Evolutionary conservation across 768 basidiomycete species (phyloP), one percentile per base, ranked within the genome.

Genomic region (Trametes sanguinea): DNA sequence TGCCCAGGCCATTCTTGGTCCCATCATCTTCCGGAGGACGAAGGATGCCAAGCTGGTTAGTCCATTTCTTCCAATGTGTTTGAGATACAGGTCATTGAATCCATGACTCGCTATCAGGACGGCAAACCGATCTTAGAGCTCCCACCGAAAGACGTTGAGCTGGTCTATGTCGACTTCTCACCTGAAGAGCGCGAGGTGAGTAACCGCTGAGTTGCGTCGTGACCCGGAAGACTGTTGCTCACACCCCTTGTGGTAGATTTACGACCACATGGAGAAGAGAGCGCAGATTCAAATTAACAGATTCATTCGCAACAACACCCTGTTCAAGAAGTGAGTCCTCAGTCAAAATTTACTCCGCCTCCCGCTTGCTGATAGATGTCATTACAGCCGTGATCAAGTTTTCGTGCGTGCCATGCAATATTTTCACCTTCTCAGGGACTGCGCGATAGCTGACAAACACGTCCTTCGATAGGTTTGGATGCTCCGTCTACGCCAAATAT

Each of bases 401-500:
- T 72, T 86, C 56, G 82, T 83, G 65, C 33, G 72, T 62, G 22
- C 37, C 22, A 27, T 27, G 11, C 27, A 6, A 47, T 11, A 37
- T 37, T 11, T 37, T 37, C 6, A 11, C 29, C 29, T 29, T 30
- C 11, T 6, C 29, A 50, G 30, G 7, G 3, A 14, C 10, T 4
- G 4, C 10, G 29, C 5, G 13, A 43, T 43, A 14, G 42, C n/a
- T 43, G 29, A 13, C 48, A 3, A 50, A 27, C 22, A 30, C 16
- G 30, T 48, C 3, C 13, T 2, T 1, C 30, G 5, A 22, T 66
- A 87, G 78, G 85, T 90, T 27, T 80, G 92, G 82, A 87, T 93
- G 17, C 78, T 92, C 37, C 86, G 90, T 6, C 75, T 94, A 43
- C 80, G 90, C 4, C 90, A 92, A 68, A 74, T 92, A 0, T 89